Evolutionary conservation across 73 alveolate genomes (phyloP).

Genomic region (Stentor coeruleus): DNA sequence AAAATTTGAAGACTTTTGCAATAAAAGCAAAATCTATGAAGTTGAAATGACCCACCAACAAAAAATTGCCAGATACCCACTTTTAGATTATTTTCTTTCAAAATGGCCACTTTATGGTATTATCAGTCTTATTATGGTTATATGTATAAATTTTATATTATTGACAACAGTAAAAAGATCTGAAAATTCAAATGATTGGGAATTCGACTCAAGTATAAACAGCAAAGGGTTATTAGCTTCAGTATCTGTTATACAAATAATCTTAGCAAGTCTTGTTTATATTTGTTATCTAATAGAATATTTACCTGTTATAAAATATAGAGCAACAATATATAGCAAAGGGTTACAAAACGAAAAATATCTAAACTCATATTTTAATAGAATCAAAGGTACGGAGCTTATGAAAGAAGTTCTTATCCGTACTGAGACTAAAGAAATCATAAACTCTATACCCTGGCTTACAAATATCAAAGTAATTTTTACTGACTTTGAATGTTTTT

Average conservation of each 20-base stretch:
- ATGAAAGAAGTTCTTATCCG: constrained; percentile 17
- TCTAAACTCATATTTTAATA: neutral
- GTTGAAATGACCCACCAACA: constrained; percentile 29
- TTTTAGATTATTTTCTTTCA: neutral
- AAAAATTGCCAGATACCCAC: neutral
- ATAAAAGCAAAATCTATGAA: constrained; percentile 16
- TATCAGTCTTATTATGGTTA: neutral
- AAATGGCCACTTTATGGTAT: constrained; percentile 17
- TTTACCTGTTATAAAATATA: neutral
- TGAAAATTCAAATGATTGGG: neutral
- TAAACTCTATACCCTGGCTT: neutral
- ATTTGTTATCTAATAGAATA: constrained; percentile 14
- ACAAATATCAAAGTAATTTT: neutral
- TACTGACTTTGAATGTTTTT: neutral
- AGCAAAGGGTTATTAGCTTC: neutral
- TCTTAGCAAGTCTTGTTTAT: neutral
- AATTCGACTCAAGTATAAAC: neutral
- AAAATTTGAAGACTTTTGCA: constrained; percentile 21
- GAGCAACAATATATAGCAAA: neutral
- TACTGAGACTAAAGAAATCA: neutral
- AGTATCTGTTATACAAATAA: neutral
- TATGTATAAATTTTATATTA: neutral
- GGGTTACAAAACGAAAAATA: neutral
- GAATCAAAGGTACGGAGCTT: constrained; percentile 5
- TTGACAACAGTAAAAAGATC: neutral